Percentiles rank a stretch among this genome's conserved stretches.
Evolutionary conservation across 1,284 basidiomycete species (phyloP).

Genomic region (Puccinia horiana): DNA sequence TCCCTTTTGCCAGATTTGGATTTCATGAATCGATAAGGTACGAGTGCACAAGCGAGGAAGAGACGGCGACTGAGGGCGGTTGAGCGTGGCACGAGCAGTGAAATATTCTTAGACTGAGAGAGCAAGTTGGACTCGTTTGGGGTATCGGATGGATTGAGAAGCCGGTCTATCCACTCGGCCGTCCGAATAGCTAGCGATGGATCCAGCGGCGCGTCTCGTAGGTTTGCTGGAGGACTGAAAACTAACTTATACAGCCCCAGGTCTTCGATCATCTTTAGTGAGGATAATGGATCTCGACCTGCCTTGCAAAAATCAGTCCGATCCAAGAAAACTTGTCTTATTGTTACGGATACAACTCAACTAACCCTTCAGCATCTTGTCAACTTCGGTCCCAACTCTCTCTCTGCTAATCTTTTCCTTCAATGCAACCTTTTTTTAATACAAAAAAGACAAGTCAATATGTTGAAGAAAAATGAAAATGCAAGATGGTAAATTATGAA

Average conservation of each 20-base stretch:
- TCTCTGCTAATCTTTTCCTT: conserved; percentile 57
- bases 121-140: background rate
- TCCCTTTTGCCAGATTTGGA: conserved; percentile 14
- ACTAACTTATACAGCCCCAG: conserved; percentile 27
- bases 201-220: background rate
- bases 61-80: conserved; percentile 7
- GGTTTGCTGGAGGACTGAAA: conserved; percentile 10
- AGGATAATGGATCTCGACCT: conserved; percentile 54
- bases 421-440: conserved; percentile 52
- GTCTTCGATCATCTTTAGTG: conserved; percentile 33
- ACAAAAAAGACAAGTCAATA: conserved; percentile 7
- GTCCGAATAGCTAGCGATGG: background rate
- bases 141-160: background rate
- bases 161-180: background rate
- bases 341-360: background rate
- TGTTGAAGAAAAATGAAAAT: conserved; percentile 18
- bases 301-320: background rate
- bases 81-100: background rate
- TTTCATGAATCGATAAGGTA: conserved; percentile 8
- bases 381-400: conserved; percentile 58
- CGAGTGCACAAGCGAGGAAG: conserved; percentile 28
- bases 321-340: conserved; percentile 8
- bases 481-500: background rate
- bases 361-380: conserved; percentile 65
- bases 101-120: background rate